Conservation (phyloP, 129 eudicot genomes). For the Flaveria bidentis region DNA sequence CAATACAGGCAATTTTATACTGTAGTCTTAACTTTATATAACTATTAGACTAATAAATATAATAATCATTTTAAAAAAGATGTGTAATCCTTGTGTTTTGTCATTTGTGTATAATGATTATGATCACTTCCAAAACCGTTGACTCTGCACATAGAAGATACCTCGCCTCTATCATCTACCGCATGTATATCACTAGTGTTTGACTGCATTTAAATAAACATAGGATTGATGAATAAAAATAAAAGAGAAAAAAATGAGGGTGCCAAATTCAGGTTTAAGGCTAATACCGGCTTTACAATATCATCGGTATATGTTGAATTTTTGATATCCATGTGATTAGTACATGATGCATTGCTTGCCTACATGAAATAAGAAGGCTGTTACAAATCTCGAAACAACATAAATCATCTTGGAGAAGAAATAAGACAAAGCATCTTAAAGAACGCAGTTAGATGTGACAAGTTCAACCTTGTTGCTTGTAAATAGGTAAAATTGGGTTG, state of each 20-base stretch:
- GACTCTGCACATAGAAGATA: conserved; percentile 29
- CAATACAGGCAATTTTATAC: neutral
- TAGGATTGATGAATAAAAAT: neutral
- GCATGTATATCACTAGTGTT: conserved; percentile 28
- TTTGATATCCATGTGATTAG: conserved; percentile 29
- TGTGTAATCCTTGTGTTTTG: neutral
- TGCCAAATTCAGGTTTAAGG: neutral
- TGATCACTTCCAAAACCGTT: conserved; percentile 6
- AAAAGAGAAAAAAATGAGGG: neutral
- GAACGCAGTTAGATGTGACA: too few relatives aligned
- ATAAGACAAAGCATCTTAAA: neutral
- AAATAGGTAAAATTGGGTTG: neutral
- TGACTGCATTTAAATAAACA: conserved; percentile 43
- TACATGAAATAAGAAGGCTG: conserved; percentile 10
- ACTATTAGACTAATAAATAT: neutral
- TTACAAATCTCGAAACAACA: conserved; percentile 21
- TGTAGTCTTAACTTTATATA: too few relatives aligned
- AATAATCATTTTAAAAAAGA: neutral
- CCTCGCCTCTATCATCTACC: conserved; percentile 53
- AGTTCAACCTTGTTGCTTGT: too few relatives aligned
- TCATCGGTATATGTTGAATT: conserved; percentile 31
- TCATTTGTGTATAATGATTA: neutral
- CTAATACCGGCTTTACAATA: conserved; percentile 43
- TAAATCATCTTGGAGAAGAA: neutral
- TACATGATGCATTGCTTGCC: conserved; percentile 35